Percentiles rank a stretch among this genome's conserved stretches.
These are phyloP conservation scores for Scleroderma bovista DNA, from an alignment of 768 basidiomycete species.

Conservation along the genomic window DNA sequence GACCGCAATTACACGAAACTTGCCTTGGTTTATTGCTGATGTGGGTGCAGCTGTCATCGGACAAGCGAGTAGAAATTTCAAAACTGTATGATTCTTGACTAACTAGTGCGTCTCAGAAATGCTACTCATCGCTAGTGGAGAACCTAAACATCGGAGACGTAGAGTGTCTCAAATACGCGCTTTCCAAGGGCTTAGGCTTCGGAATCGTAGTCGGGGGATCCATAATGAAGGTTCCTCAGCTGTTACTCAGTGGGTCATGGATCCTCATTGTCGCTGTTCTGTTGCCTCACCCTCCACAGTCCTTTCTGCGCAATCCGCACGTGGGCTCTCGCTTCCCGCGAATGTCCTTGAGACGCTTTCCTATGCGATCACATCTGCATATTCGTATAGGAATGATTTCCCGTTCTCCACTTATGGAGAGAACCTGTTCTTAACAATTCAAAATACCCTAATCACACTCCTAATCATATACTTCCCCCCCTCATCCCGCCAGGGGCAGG, in stretches of 20 bases:
- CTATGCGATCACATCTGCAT: constrained; percentile 85
- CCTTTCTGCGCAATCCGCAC: constrained; percentile 64
- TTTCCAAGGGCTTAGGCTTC: constrained; percentile 90
- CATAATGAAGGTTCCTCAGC: constrained; percentile 95
- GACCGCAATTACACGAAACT: constrained; percentile 73
- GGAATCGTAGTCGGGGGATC: constrained; percentile 90
- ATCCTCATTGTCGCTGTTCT: neutral
- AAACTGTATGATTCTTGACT: neutral
- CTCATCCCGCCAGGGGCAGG: constrained; percentile 17
- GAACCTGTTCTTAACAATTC: constrained; percentile 87
- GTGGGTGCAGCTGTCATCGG: constrained; percentile 80
- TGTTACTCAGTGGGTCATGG: constrained; percentile 63
- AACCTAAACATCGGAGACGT: constrained; percentile 73
- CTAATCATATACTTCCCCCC: constrained; percentile 71
- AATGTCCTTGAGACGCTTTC: constrained; percentile 88
- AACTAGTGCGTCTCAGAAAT: constrained; percentile 49
- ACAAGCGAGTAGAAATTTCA: constrained; percentile 41
- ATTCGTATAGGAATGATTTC: constrained; percentile 79
- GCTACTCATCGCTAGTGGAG: constrained; percentile 85
- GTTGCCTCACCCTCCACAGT: constrained; percentile 39
- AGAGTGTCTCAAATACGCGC: constrained; percentile 83
- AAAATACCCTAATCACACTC: constrained; percentile 84
- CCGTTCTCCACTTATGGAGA: constrained; percentile 99
- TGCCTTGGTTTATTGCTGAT: constrained; percentile 83
- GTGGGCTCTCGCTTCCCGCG: constrained; percentile 81